Evolutionary conservation across 306 rosid genomes (phyloP), one percentile per base, ranked within the genome.

Genomic region (Quercus glauca): DNA sequence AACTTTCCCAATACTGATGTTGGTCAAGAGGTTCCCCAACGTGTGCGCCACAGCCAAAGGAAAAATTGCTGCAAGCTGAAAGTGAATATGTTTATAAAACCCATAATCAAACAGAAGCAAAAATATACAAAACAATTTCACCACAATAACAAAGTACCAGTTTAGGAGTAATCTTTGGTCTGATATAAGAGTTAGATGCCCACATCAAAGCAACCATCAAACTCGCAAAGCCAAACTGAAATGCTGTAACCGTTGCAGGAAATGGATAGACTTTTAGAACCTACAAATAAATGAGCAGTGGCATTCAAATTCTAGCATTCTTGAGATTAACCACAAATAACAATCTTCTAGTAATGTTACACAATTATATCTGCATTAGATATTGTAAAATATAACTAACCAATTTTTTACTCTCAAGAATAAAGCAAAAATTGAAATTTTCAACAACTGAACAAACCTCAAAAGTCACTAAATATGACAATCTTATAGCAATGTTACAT

Each of bases 221-320:
- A 2, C 93, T 33, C 29, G 83, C 85, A 68, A 88, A 84, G 69
- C 90, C 90, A 37, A 86, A 81, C 53, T 92, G 92, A 79, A 90
- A 87, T 45, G 91, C 88, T 23, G 95, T 90, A 35, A 92, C 88
- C 55, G 95, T 92, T 76, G 97, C 93, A 82, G 95, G 95, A 87
- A 92, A 92, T 82, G 95, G 92, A 86, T 89, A 92, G 86, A 87
- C 92, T 92, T 92, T 90, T 89, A 92, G 88, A 89, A 90, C 92
- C 97, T 92, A 86, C 80, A 23, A 12, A 79, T 77, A 79, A 53
- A 82, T 82, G 73, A 75, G 43, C 80, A 74, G 79, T 75, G 69
- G 63, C 45, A 59, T 75, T 83, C 72, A 75, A 79, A 71, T 63
- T 75, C 69, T 53, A 49, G 45, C 69, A 35, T 43, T 28, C 26